These are phyloP conservation scores for Cicer chorassanicum DNA, from an alignment of 306 rosid genomes.

Conservation along the genomic window DNA sequence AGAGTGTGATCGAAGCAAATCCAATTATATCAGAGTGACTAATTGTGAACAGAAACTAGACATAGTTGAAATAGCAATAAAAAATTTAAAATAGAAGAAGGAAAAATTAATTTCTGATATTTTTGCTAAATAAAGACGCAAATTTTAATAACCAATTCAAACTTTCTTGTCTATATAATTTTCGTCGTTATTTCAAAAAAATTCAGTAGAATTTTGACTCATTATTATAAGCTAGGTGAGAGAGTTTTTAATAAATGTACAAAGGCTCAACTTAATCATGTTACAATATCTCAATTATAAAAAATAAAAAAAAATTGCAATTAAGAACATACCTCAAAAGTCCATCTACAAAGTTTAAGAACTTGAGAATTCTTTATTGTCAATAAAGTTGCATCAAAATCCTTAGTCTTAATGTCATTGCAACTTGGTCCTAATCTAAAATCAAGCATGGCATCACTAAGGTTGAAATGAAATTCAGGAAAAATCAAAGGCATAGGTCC, in stretches of 20 bases:
- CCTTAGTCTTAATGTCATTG: constrained; percentile 44
- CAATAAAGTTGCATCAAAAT: constrained; percentile 70
- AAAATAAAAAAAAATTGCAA: neutral
- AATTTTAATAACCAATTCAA: too few species aligned
- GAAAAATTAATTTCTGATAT: too few species aligned
- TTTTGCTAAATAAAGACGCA: too few species aligned
- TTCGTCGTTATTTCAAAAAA: too few species aligned
- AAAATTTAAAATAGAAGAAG: too few species aligned
- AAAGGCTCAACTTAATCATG: neutral
- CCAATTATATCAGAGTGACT: neutral
- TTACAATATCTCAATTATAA: neutral
- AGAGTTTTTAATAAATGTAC: neutral
- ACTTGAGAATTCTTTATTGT: constrained; percentile 70
- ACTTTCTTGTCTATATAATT: too few species aligned
- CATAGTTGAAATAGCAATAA: too few species aligned
- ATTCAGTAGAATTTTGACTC: neutral
- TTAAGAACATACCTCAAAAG: constrained; percentile 61
- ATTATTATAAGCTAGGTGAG: neutral
- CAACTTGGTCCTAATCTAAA: constrained; percentile 60
- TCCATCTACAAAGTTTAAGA: constrained; percentile 76
- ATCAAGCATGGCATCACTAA: constrained; percentile 74
- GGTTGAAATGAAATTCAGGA: constrained; percentile 69
- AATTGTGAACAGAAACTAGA: too few species aligned
- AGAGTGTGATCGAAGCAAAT: neutral
- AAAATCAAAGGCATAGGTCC: constrained; percentile 66